Evolutionary conservation across 2,329 filamentous ascomycete genomes (phyloP).

Genomic region (Elsinoe ampelina): DNA sequence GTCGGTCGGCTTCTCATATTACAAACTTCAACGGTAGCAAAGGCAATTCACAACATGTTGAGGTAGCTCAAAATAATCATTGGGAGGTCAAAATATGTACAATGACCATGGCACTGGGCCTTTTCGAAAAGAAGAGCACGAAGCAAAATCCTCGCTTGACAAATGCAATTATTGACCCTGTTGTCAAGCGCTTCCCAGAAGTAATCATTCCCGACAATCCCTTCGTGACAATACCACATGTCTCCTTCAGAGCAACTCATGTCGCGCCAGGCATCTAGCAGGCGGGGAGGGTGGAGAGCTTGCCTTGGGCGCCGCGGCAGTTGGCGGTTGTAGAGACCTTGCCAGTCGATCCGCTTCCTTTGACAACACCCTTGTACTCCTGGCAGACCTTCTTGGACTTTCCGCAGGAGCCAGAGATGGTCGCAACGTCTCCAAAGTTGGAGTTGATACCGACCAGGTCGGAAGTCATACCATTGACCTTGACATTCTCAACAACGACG

Average conservation of each 20-base stretch:
- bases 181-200: neutral
- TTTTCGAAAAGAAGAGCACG: constrained; percentile 10
- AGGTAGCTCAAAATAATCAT: constrained; percentile 11
- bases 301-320: constrained; percentile 4
- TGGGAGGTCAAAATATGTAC: constrained; percentile 11
- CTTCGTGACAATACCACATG: neutral
- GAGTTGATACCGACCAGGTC: constrained; percentile 44
- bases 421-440: constrained; percentile 42
- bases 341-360: constrained; percentile 24
- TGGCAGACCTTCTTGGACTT: constrained; percentile 28
- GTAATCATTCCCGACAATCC: neutral
- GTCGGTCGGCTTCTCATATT: too few relatives aligned
- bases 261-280: constrained; percentile 12
- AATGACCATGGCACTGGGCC: constrained; percentile 6
- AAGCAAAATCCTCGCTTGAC: constrained; percentile 10
- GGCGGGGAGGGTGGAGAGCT: constrained; percentile 15
- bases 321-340: constrained; percentile 26
- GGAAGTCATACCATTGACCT: constrained; percentile 34
- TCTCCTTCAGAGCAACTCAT: neutral
- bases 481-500: constrained; percentile 37
- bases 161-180: neutral
- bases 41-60: neutral
- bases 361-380: constrained; percentile 26
- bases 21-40: too few relatives aligned
- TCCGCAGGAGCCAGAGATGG: constrained; percentile 34